phyloP scores from a whole-genome alignment of 345 rosid genomes.

The Viola odorata region DNA sequence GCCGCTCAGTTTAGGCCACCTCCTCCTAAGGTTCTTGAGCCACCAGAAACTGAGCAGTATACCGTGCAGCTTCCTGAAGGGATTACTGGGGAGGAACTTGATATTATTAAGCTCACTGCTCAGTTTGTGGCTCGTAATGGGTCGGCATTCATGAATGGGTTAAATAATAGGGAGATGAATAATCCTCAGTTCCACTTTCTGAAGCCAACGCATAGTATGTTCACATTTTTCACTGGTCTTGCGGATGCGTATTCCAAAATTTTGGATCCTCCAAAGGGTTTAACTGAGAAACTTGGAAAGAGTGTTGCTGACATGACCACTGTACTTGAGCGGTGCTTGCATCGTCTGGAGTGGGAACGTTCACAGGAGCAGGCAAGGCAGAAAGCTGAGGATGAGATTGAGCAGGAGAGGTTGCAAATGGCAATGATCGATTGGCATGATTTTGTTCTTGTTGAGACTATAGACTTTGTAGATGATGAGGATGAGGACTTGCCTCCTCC shows the following conservation, averaged over 20 bases:
- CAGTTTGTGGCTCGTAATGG: constrained; percentile 91
- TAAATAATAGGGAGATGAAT: constrained; percentile 65
- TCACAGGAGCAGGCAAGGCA: constrained; percentile 82
- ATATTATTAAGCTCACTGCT: constrained; percentile 74
- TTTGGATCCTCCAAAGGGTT: constrained; percentile 67
- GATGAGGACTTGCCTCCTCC: constrained; percentile 80
- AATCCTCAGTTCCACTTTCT: constrained; percentile 76
- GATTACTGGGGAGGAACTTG: constrained; percentile 75
- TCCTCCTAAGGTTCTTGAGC: constrained; percentile 52
- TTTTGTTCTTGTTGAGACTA: constrained; percentile 73
- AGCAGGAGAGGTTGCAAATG: constrained; percentile 83
- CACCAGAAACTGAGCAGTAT: constrained; percentile 74
- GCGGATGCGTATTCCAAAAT: constrained; percentile 81
- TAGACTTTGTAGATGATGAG: constrained; percentile 89
- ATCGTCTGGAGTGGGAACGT: constrained; percentile 81
- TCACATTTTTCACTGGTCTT: constrained; percentile 60
- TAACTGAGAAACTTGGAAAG: constrained; percentile 56
- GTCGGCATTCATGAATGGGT: constrained; percentile 57
- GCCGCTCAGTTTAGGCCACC: constrained; percentile 55
- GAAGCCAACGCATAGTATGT: constrained; percentile 88
- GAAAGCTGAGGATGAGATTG: constrained; percentile 80
- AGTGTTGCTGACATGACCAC: constrained; percentile 62
- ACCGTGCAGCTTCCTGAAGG: constrained; percentile 76
- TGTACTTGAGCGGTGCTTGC: constrained; percentile 73
- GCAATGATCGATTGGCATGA: constrained; percentile 96